Conservation (phyloP, 2,329 filamentous ascomycete genomes). For the Claviceps digitariae region DNA sequence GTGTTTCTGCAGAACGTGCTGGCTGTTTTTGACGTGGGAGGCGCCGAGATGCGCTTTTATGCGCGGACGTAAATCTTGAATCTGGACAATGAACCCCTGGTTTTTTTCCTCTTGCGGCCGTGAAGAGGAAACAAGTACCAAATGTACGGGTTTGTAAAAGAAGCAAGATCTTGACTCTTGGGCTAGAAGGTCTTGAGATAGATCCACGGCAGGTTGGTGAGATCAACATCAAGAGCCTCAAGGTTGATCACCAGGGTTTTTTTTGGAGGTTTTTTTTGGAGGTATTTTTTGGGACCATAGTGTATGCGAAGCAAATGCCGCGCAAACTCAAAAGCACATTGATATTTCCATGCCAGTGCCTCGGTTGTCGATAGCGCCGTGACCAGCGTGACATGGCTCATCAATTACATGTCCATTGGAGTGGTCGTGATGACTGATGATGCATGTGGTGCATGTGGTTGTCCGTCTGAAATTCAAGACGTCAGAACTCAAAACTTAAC, state of each 20-base stretch:
- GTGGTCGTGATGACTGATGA: not conserved
- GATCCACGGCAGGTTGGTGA: not conserved
- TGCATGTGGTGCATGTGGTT: not conserved
- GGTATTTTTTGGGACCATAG: too few relatives aligned
- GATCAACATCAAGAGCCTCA: not conserved
- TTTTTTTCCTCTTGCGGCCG: not conserved
- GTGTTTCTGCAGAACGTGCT: constrained; percentile 38
- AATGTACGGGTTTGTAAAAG: too few relatives aligned
- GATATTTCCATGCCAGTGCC: not conserved
- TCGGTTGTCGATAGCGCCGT: not conserved
- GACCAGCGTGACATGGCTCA: too few relatives aligned
- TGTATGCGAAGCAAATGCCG: not conserved
- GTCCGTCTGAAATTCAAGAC: too few relatives aligned
- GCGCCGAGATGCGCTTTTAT: constrained; percentile 32
- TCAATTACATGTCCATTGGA: not conserved
- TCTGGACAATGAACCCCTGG: not conserved
- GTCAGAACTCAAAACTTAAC: not conserved
- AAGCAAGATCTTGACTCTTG: too few relatives aligned
- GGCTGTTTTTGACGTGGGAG: constrained; percentile 33
- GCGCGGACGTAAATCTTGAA: constrained; percentile 8
- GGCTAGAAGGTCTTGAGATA: not conserved
- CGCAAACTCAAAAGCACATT: not conserved
- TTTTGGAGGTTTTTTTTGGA: not conserved
- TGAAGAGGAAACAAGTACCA: not conserved
- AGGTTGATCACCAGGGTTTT: not conserved